Base-by-base conservation (phyloP, 352 stramenopile species). In the Blastocystis sp. region DNA sequence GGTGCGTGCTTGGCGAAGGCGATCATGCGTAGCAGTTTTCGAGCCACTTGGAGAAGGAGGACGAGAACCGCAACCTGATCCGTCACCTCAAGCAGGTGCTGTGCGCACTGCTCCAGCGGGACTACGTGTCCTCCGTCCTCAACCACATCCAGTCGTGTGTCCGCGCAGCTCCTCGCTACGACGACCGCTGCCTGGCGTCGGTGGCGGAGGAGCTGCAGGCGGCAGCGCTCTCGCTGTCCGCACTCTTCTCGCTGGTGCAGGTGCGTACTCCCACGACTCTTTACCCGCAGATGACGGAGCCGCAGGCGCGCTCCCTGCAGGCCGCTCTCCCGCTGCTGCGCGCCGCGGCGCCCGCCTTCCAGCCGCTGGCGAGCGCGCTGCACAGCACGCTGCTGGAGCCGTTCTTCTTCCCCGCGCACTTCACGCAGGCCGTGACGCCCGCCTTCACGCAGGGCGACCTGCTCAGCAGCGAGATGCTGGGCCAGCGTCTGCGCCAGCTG, bases 81-180 rank as follows among this genome's bases (percentile, higher is more conserved):
- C 45, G 74, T 14, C 21, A 84, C 21, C 34, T 84, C 2, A 67
- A 66, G 40, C 1, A 52, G 10, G 41, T 70, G 21, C 34, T 84
- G 4, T 53, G 19, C 0, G 14, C 45, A 2, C 5, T 84, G 21
- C 38, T 84, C 38, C 14, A 62, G 60, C 38, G 53, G 43, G 60
- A 84, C 53, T 84, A 70, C n/a, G 61, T 84, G 21, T 7, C 64
- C 21, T 74, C 64, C n/a, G n/a, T 52, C 40, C 64, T 74, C 28
- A 14, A 0, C 1, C 34, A 74, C 28, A 74, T 74, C 41, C 23
- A 53, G 64, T 21, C 21, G 17, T 23, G 17, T 38, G 17, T 41
- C 5, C 64, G 11, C 7, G 48, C 48, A 14, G 5, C 48, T n/a
- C 4, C 2, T 19, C 40, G 9, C 23, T 7, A 52, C 64, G 45